Base-by-base conservation (phyloP, 179 eudicot genomes). In the Actinidia chinensis region DNA sequence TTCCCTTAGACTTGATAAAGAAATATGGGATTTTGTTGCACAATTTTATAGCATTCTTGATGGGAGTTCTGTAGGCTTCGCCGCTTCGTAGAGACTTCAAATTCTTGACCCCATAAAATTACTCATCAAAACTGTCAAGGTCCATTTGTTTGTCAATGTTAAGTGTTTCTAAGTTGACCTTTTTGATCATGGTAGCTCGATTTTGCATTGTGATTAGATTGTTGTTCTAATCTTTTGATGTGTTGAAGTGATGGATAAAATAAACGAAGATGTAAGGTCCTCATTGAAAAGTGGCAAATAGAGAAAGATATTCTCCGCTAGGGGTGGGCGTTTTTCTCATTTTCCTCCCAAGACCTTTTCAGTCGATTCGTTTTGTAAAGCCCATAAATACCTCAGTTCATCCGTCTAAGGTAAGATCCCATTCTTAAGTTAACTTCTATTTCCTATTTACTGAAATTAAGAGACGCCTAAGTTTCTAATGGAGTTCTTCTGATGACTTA, bases 171-270 rank as follows among this genome's bases (percentile, higher is more conserved):
- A 3, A 52, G 46, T 71, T 28, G 36, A 40, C 33, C 60, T 55
- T 11, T 33, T n/a, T 44, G 33, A n/a, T 3, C 25, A 18, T 33
- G 15, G 64, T 5, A 4, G 28, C n/a, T 33, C 36, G 44, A 22
- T 52, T 20, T 54, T 10, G 17, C 54, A 17, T 54, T 72, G 23
- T 73, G 76, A 64, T 73, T 55, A 73, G 18, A 6, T 40, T 73
- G n/a, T 52, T 71, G 23, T 52, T 18, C 25, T 28, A 71, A 52
- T 33, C 22, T 33, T 71, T 47, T 71, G 61, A 52, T 71, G 42
- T 18, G 18, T 55, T 20, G 18, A 20, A 54, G 76, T 59, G 76
- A 10, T 55, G 40, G 60, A 7, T 8, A 10, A 9, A 25, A 23
- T 20, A 50, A 48, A 25, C 6, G 6, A 40, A 58, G n/a, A 20